These are phyloP conservation scores for Aspergillus funiculosus DNA, from an alignment of 495 filamentous ascomycete species.

Conservation along the genomic window DNA sequence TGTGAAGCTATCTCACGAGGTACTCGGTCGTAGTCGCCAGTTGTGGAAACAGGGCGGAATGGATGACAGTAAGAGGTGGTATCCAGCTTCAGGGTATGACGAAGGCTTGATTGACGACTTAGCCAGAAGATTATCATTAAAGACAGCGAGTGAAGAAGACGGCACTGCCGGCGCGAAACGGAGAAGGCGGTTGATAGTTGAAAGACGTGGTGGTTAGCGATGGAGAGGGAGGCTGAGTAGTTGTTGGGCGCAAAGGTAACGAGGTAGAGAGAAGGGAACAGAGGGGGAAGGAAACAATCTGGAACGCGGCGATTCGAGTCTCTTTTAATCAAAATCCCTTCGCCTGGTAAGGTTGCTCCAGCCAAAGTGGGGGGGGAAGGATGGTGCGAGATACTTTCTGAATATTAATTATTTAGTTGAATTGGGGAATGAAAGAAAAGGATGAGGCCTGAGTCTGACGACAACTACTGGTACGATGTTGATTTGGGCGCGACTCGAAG, in stretches of 20 bases:
- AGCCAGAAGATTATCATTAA: background rate
- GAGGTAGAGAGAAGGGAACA: conserved; percentile 14
- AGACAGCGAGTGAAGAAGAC: no score
- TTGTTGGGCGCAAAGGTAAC: conserved; percentile 7
- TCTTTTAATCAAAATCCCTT: conserved; percentile 20
- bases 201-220: background rate
- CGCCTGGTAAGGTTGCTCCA: conserved; percentile 17
- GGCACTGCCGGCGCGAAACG: background rate
- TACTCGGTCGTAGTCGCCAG: background rate
- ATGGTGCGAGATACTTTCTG: conserved; percentile 17
- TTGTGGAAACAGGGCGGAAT: background rate
- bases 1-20: no score
- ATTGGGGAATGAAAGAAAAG: conserved; percentile 25
- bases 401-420: conserved; percentile 22
- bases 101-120: background rate
- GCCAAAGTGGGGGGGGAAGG: conserved; percentile 18
- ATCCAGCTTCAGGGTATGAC: background rate
- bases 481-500: conserved; percentile 13
- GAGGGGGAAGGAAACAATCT: conserved; percentile 15
- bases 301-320: conserved; percentile 18
- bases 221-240: background rate
- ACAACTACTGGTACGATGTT: conserved; percentile 12
- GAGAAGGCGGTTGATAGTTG: background rate
- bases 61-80: background rate
- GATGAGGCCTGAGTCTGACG: conserved; percentile 8